Base-by-base conservation (phyloP, 1,284 basidiomycete species). In the Neonothopanus nambi region DNA sequence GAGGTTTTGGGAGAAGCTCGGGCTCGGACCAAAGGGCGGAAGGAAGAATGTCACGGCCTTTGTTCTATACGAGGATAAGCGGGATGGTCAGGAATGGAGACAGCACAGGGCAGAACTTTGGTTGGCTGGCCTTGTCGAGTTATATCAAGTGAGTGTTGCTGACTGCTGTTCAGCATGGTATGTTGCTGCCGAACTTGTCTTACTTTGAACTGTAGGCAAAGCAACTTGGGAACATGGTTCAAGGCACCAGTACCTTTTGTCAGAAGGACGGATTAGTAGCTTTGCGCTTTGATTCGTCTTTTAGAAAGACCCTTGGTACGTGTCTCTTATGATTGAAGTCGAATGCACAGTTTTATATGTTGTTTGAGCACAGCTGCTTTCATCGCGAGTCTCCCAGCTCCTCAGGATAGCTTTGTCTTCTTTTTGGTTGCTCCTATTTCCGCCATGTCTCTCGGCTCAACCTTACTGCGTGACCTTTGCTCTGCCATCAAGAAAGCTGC, bases 1-100 rank as follows among this genome's bases (percentile, higher is more conserved):
- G 17, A 76, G 83, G 2, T 93, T 92, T 65, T 93, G 91, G 91
- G 83, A 88, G 57, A 92, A 90, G 63, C 76, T 93, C 26, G 89
- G 87, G 0, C 66, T 94, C 47, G 76, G 77, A 24, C 91, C 91
- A 0, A 75, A 81, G 35, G 76, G 78, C 38, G 91, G 91, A 2
- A 71, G 70, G 48, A 93, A 93, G 68, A 74, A 92, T 58, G 75
- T 88, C 1, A 76, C 74, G 0, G 80, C 81, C 0, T 90, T 84
- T 65, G 79, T 84, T 0, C 69, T 93, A 41, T 87, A 81, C 56
- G 89, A 92, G 59, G 81, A 83, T 30, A 72, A 33, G 30, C 9
- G 30, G 8, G 30, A 33, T 8, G 13, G 74, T 33, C 76, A 74
- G 2, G 70, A 70, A 5, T 76, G 77, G 33, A 73, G 74, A 44